phyloP scores from a whole-genome alignment of 768 basidiomycete species.

The Amanita inopinata region DNA sequence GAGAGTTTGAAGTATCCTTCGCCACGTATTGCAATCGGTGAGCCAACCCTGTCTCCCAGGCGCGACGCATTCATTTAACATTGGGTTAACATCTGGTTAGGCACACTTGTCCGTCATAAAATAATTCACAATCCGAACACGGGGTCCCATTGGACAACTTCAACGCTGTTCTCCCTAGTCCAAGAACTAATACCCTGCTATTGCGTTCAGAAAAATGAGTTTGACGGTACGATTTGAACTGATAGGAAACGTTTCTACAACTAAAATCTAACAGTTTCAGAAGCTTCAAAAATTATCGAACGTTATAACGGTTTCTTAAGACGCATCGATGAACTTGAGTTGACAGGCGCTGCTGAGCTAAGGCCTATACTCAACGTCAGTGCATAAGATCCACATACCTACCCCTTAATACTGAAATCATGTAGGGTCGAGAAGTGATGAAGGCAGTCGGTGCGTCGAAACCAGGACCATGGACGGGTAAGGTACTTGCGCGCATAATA shows the following conservation, averaged over 20 bases:
- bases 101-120: slow-evolving; percentile 59
- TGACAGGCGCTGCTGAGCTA: slow-evolving; percentile 54
- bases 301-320: slow-evolving; percentile 58
- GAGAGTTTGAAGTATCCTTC: slow-evolving; percentile 28
- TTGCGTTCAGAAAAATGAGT: slow-evolving; percentile 24
- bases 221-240: slow-evolving; percentile 32
- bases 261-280: slow-evolving; percentile 23
- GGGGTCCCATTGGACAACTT: slow-evolving; percentile 61
- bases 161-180: slow-evolving; percentile 66
- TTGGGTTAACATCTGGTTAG: slow-evolving; percentile 26
- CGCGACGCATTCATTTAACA: neutral
- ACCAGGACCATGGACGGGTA: slow-evolving; percentile 64
- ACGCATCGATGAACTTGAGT: slow-evolving; percentile 49
- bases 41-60: slow-evolving; percentile 10
- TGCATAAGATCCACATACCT: neutral
- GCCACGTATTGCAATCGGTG: slow-evolving; percentile 53
- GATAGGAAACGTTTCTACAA: neutral
- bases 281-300: slow-evolving; percentile 38
- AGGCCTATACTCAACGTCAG: slow-evolving; percentile 75
- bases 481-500: slow-evolving; percentile 53
- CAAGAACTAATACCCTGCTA: slow-evolving; percentile 58
- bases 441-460: slow-evolving; percentile 39
- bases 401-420: slow-evolving; percentile 4
- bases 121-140: slow-evolving; percentile 51
- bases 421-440: slow-evolving; percentile 65